Evolutionary conservation across 371 early-diverging fungal genomes (phyloP), one percentile per base, ranked within the genome.

Genomic region (Apophysomyces variabilis): DNA sequence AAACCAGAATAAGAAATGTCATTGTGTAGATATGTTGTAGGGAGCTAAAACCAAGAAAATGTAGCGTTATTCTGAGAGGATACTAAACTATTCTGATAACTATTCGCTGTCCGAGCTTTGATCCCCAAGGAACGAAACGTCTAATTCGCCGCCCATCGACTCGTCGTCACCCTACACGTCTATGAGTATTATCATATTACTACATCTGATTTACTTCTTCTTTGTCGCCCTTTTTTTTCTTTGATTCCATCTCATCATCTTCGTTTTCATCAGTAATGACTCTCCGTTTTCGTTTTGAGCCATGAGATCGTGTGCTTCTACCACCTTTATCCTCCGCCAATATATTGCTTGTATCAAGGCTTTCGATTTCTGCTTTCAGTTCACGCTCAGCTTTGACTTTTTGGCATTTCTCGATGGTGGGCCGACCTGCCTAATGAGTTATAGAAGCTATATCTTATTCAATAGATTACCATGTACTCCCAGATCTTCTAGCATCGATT

Each of bases 371-470:
- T 1, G 64, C 68, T 45, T 76, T 70, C 8, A 83, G 57, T 60
- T 83, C 83, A 47, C 77, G 67, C 43, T 75, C 79, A 32, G 59
- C 65, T 37, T 80, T 83, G 54, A 78, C 60, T 18, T 77, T 71
- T 62, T 78, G 67, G 47, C 83, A 83, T 57, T 83, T 80, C 47
- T 83, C 79, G 6, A 77, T 16, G 0, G 79, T 70, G 0, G 83
- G 83, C n/a, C 73, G 76, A 1, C 84, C 18, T 61, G 62, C 16
- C 60, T 13, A 18, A 38, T 46, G 21, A 36, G 36, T 56, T 7
- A 18, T 59, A 45, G 50, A 58, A 7, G 12, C 38, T 65, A 83
- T 37, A 43, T 11, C 1, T 37, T 18, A 9, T n/a, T 60, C 8
- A 5, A 5, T 11, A 26, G 6, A 12, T 65, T 66, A 72, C 72